Evolutionary conservation across 768 basidiomycete genomes (phyloP), one percentile per base, ranked within the genome.

Genomic region (Lyophyllum decastes): DNA sequence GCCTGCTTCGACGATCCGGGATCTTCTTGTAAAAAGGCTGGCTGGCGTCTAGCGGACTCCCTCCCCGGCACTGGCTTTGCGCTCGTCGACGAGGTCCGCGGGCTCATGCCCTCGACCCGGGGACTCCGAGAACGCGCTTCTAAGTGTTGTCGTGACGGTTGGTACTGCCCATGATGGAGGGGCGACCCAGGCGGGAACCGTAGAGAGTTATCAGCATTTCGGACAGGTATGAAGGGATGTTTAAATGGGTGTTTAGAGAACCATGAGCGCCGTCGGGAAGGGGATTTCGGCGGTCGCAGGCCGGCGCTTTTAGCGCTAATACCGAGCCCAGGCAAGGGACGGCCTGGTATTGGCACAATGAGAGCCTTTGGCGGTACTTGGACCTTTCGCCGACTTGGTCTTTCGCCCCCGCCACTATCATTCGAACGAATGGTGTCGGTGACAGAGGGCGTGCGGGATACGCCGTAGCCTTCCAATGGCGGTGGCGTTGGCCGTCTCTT

Each of bases 201-300:
- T 50, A 62, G 65, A 21, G 62, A 50, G 16, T 64, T 56, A 40
- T 73, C 73, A 21, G 68, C 61, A 41, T 68, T 70, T 51, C 72
- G 71, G 21, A 74, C 59, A 38, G 76, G 76, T 34, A 77, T 71
- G 66, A 77, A 75, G 10, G 76, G 76, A 61, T 76, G 68, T 45
- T 72, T 71, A 57, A 71, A 70, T 17, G 65, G 60, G 47, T 70
- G 64, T 54, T 70, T 71, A 5, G 66, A 65, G 54, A 73, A 64
- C 65, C 68, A 69, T 33, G 66, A 67, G 21, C 66, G 64, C 26
- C 71, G 68, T 30, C 68, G 67, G 21, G 71, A 70, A 25, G 74
- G 70, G 44, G 75, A 76, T 57, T 69, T 69, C 12, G 73, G 73
- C 16, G 56, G 57, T 46, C 69, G 55, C 35, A 57, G 12, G 0